phyloP scores from a whole-genome alignment of 257 asterid genomes.

The Nicotiana paniculata region DNA sequence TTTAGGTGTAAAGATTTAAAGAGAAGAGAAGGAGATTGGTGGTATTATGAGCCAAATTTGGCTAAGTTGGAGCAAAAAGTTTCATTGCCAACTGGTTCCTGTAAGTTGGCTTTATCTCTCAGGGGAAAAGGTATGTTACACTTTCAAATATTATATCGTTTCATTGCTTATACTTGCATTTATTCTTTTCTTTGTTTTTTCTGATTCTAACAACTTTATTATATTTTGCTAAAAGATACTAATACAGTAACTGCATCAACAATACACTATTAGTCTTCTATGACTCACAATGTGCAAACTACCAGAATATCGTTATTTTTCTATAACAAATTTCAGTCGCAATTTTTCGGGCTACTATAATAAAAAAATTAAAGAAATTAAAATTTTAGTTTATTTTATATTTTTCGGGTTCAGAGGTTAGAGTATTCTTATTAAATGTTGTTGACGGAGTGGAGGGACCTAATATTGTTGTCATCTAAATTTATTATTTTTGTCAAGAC shows the following conservation, averaged over 20 bases:
- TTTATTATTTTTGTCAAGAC: too few species aligned
- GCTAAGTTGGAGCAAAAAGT: constrained; percentile 51
- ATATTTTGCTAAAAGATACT: too few species aligned
- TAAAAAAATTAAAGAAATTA: too few species aligned
- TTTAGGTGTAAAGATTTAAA: constrained; percentile 68
- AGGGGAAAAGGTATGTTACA: constrained; percentile 62
- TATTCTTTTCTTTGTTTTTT: background rate
- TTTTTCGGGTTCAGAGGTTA: too few species aligned
- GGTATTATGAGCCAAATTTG: constrained; percentile 54
- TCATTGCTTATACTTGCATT: background rate
- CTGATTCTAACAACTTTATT: too few species aligned
- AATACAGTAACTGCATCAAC: background rate
- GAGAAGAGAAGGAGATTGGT: constrained; percentile 74
- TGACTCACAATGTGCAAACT: constrained; percentile 63
- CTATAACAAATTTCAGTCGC: too few species aligned
- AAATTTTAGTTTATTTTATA: too few species aligned
- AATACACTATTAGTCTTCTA: background rate
- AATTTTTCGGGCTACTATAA: too few species aligned
- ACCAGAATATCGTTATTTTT: too few species aligned
- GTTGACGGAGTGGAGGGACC: too few species aligned
- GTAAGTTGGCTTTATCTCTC: constrained; percentile 73
- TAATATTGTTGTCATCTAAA: too few species aligned
- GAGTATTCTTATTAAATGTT: too few species aligned
- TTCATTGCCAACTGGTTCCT: constrained; percentile 70
- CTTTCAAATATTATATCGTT: background rate